Percentiles rank a stretch among this genome's conserved stretches.
phyloP scores from a whole-genome alignment of 148 eudicot species.

The Fagopyrum homotropicum region DNA sequence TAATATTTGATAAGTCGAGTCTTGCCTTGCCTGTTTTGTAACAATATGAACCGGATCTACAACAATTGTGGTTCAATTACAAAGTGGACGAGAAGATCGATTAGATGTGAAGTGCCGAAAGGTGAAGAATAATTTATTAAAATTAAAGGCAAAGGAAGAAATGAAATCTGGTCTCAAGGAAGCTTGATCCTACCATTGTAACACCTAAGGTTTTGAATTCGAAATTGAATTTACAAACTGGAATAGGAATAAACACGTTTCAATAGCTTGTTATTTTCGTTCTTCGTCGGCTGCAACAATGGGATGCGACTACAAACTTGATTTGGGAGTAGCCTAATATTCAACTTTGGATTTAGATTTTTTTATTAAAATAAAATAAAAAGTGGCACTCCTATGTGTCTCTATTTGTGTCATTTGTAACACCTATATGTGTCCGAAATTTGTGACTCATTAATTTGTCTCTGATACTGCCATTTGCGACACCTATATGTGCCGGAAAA shows the following conservation, averaged over 20 bases:
- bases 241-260: neutral
- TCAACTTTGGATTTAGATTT: too few relatives aligned
- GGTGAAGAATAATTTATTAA: neutral
- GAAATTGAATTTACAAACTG: neutral
- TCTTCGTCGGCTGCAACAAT: conserved; percentile 1
- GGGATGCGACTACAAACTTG: neutral
- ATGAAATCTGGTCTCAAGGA: neutral
- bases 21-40: too few relatives aligned
- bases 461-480: too few relatives aligned
- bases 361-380: too few relatives aligned
- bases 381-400: too few relatives aligned
- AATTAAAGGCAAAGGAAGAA: neutral
- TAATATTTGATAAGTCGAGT: too few relatives aligned
- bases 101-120: neutral
- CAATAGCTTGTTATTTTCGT: neutral
- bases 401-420: too few relatives aligned
- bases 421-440: too few relatives aligned
- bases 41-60: conserved; percentile 40
- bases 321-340: too few relatives aligned
- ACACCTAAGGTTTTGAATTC: neutral
- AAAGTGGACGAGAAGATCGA: neutral
- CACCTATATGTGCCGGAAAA: too few relatives aligned
- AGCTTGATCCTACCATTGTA: neutral
- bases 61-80: neutral
- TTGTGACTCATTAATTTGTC: too few relatives aligned